Percentiles rank a stretch among this genome's conserved stretches.
Conservation (phyloP, 2,329 filamentous ascomycete species). For the Stemphylium beticola region DNA sequence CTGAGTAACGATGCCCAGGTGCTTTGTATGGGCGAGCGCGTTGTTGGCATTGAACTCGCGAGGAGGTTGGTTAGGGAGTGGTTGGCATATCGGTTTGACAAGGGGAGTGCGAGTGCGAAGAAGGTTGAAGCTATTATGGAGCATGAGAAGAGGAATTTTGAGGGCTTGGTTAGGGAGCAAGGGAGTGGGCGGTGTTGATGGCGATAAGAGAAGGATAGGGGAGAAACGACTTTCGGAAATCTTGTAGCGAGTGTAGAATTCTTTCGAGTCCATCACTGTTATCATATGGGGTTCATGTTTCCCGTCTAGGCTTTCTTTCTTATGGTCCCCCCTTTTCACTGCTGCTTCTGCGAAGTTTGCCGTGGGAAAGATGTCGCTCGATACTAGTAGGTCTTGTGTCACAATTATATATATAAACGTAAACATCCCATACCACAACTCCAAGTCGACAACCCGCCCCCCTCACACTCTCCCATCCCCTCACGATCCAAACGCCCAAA, state of each 20-base stretch:
- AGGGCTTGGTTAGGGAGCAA: slow-evolving; percentile 24
- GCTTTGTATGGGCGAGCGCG: slow-evolving; percentile 83
- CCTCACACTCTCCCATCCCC: not conserved
- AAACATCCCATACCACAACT: too few species aligned
- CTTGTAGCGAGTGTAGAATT: too few species aligned
- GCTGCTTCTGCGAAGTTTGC: too few species aligned
- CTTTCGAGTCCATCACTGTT: too few species aligned
- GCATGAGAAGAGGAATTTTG: slow-evolving; percentile 51
- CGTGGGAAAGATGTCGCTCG: too few species aligned
- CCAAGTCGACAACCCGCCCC: too few species aligned
- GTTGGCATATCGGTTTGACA: slow-evolving; percentile 83
- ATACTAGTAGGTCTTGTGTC: too few species aligned
- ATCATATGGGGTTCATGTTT: too few species aligned
- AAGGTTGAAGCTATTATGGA: slow-evolving; percentile 61
- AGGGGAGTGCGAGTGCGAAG: slow-evolving; percentile 64
- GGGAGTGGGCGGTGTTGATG: slow-evolving; percentile 3
- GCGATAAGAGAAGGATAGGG: not conserved
- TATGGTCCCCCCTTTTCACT: too few species aligned
- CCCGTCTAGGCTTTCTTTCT: too few species aligned
- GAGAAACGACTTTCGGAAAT: too few species aligned
- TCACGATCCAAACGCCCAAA: slow-evolving; percentile 70
- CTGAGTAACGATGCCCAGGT: slow-evolving; percentile 88
- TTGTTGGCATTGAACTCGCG: slow-evolving; percentile 81
- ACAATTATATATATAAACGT: too few species aligned
- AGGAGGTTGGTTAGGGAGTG: slow-evolving; percentile 79